Percentiles rank a stretch among this genome's conserved stretches.
Evolutionary conservation across 208 protist genomes (phyloP).

Genomic region (Naegleria lovaniensis): DNA sequence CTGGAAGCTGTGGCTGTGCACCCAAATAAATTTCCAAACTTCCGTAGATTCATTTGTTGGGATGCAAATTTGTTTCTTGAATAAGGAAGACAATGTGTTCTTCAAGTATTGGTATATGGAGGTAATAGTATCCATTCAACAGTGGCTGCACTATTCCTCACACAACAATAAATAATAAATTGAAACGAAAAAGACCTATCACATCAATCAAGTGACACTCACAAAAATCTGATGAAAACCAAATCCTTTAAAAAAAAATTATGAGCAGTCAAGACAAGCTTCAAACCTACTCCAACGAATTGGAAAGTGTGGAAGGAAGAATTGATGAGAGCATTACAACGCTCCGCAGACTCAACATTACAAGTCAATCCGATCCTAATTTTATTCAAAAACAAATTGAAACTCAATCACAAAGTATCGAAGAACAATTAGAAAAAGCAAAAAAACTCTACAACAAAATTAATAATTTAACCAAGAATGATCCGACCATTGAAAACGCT

Average conservation of each 20-base stretch:
- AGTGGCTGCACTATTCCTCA: too few relatives aligned
- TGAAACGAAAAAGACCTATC: too few relatives aligned
- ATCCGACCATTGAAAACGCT: not conserved
- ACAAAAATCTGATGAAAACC: too few relatives aligned
- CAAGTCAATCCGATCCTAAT: conserved; percentile 6
- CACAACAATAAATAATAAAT: too few relatives aligned
- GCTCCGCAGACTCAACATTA: not conserved
- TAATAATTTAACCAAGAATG: not conserved
- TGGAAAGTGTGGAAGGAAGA: not conserved
- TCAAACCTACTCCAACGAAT: not conserved
- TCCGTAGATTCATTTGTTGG: too few relatives aligned
- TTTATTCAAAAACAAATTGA: not conserved
- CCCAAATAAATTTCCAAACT: too few relatives aligned
- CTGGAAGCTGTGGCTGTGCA: too few relatives aligned
- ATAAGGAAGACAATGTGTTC: too few relatives aligned
- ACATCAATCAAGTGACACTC: not conserved
- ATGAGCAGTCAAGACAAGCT: not conserved
- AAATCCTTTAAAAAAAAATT: not conserved
- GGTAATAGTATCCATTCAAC: too few relatives aligned
- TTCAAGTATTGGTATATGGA: too few relatives aligned
- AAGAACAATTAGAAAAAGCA: not conserved
- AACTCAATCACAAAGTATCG: not conserved
- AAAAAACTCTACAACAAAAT: not conserved
- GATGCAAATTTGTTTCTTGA: too few relatives aligned
- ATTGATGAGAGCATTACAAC: not conserved